phyloP scores from a whole-genome alignment of 73 alveolate species.

The Tetrahymena elliotti region DNA sequence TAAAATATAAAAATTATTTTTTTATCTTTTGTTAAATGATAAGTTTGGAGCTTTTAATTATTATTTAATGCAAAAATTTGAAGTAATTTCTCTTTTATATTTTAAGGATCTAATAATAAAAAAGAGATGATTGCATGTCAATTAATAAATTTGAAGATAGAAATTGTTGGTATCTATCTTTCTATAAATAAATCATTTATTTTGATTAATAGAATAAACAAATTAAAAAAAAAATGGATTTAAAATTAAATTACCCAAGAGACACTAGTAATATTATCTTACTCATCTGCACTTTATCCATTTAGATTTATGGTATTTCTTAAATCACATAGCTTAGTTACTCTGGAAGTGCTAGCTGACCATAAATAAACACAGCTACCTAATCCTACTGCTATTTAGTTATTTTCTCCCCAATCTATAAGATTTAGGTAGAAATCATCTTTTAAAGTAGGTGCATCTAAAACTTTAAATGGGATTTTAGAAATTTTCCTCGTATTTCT shows the following conservation, averaged over 20 bases:
- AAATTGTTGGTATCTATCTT: too few species aligned
- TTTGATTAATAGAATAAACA: too few species aligned
- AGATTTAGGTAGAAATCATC: slow-evolving; percentile 94
- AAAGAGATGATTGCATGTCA: too few species aligned
- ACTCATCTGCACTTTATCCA: slow-evolving; percentile 3
- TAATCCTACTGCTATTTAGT: slow-evolving; percentile 81
- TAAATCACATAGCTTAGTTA: not conserved
- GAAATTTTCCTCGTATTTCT: slow-evolving; percentile 57
- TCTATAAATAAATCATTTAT: too few species aligned
- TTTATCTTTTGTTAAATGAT: too few species aligned
- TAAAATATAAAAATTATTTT: too few species aligned
- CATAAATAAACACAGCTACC: slow-evolving; percentile 69
- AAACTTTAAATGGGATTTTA: slow-evolving; percentile 79
- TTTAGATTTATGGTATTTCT: slow-evolving; percentile 16
- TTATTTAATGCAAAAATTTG: too few species aligned
- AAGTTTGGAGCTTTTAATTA: too few species aligned
- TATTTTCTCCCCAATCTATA: slow-evolving; percentile 82
- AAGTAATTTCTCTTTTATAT: too few species aligned
- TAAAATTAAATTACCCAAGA: slow-evolving; percentile 46
- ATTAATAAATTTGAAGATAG: too few species aligned
- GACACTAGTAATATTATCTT: slow-evolving; percentile 66
- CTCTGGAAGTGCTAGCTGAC: slow-evolving; percentile 56
- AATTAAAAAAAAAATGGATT: not conserved
- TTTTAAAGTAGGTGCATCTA: slow-evolving; percentile 88
- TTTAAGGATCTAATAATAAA: too few species aligned